Evolutionary conservation across 352 stramenopile genomes (phyloP).

Genomic region (Pythium phragmitis): DNA sequence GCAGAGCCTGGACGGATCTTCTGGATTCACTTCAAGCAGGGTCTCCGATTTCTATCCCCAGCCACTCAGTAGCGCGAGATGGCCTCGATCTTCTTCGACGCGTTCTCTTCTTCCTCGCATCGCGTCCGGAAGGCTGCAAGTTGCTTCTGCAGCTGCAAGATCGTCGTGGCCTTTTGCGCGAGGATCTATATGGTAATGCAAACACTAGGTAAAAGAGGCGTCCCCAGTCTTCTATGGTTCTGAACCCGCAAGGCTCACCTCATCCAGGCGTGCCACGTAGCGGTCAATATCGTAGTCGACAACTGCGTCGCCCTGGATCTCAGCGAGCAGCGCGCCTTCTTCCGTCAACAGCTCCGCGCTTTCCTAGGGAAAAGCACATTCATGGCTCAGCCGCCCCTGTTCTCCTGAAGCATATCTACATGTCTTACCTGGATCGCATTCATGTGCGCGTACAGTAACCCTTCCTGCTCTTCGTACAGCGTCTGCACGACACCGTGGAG

Average conservation of each 20-base stretch:
- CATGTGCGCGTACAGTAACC: constrained; percentile 96
- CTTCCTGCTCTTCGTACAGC: constrained; percentile 96
- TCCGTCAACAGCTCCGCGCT: constrained; percentile 96
- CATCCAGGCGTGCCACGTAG: constrained; percentile 90
- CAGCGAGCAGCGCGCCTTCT: constrained; percentile 88
- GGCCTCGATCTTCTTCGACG: constrained; percentile 44
- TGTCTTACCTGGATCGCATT: constrained; percentile 87
- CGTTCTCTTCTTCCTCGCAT: constrained; percentile 83
- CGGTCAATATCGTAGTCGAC: constrained; percentile 95
- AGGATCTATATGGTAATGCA: constrained; percentile 71
- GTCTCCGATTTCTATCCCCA: background rate
- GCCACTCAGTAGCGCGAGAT: constrained; percentile 23
- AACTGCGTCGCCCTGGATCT: constrained; percentile 86
- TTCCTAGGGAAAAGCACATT: constrained; percentile 56
- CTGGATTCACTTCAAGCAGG: background rate
- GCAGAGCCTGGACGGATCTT: too few species aligned
- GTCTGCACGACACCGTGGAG: constrained; percentile 80
- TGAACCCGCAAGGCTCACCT: constrained; percentile 34
- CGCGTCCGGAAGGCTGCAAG: constrained; percentile 76
- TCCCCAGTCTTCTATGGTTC: background rate
- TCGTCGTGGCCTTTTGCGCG: constrained; percentile 89
- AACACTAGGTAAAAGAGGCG: background rate
- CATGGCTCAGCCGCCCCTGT: background rate
- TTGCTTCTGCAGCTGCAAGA: constrained; percentile 81
- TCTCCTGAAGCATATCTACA: background rate